Evolutionary conservation across 2,329 filamentous ascomycete genomes (phyloP), one percentile per base, ranked within the genome.

Genomic region (Rutstroemia sydowiana): DNA sequence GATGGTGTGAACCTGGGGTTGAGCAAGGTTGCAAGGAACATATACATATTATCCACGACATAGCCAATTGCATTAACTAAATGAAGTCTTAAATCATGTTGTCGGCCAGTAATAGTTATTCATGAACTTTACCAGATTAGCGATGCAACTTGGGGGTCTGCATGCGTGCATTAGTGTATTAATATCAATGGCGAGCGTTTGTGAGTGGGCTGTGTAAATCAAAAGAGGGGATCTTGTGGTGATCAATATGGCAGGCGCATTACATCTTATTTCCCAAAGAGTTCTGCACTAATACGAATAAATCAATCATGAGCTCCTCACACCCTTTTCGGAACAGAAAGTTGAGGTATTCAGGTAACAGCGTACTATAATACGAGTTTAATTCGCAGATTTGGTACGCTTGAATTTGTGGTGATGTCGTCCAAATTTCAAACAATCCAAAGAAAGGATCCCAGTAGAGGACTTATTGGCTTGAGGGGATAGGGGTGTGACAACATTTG

Each of bases 111-210:
- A 3, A 13, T 16, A 37, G n/a, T 11, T 14, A 11, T 18, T 32
- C 13, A 11, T 39, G 16, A 44, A 43, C 31, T 49, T 42, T 55
- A 46, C 59, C 54, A 61, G 59, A 62, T 62, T 61, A 48, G 56
- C 59, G 58, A 59, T 26, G 37, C 51, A 52, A 51, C 44, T 57
- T 41, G 32, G 36, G 50, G n/a, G 55, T 57, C 56, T 59, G 59
- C 61, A 56, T 56, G 52, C 41, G 57, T 61, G 58, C 56, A 61
- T 54, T 47, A 57, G 53, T 23, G 46, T 46, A 28, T 28, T n/a
- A n/a, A n/a, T n/a, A n/a, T n/a, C n/a, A n/a, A n/a, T n/a, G n/a
- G n/a, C n/a, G n/a, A n/a, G n/a, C n/a, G n/a, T n/a, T n/a, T n/a
- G n/a, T n/a, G n/a, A n/a, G n/a, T n/a, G n/a, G n/a, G n/a, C n/a